A percentile compares a stretch with the other conserved stretches of the same genome.
These are phyloP conservation scores for Sutorius australiensis DNA, from an alignment of 768 basidiomycete species.

Conservation along the genomic window DNA sequence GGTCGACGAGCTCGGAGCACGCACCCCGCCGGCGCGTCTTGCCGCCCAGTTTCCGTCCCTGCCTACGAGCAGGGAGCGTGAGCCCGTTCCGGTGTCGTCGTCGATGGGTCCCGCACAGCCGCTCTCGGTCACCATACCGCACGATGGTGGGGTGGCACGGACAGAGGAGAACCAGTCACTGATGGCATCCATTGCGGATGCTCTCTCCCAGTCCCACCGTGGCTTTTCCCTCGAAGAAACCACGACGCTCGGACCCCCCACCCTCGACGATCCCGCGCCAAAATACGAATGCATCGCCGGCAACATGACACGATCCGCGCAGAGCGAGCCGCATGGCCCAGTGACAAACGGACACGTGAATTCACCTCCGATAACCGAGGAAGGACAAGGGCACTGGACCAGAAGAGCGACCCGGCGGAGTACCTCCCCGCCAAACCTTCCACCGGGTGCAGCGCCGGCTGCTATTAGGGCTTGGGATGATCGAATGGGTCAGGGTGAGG, in stretches of 20 bases:
- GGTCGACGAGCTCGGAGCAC: conserved; percentile 28
- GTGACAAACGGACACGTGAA: conserved; percentile 13
- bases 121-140: conserved; percentile 4
- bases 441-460: conserved; percentile 41
- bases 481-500: conserved; percentile 32
- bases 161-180: conserved; percentile 31
- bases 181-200: conserved; percentile 38
- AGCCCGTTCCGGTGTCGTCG: conserved; percentile 19
- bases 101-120: conserved; percentile 2
- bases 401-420: conserved; percentile 28
- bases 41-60: conserved; percentile 59
- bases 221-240: conserved; percentile 25
- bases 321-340: conserved; percentile 20
- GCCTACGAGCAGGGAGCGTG: conserved; percentile 44
- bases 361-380: conserved; percentile 6
- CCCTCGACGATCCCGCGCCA: conserved; percentile 35
- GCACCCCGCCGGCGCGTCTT: conserved; percentile 1
- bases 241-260: conserved; percentile 14
- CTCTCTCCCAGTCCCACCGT: conserved; percentile 30
- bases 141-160: conserved; percentile 3
- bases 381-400: conserved; percentile 11
- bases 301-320: background rate
- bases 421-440: conserved; percentile 39
- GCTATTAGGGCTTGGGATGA: conserved; percentile 36
- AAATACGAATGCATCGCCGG: conserved; percentile 32